phyloP scores from a whole-genome alignment of 169 alveolate genomes.

The Plasmodium gallinaceum region DNA sequence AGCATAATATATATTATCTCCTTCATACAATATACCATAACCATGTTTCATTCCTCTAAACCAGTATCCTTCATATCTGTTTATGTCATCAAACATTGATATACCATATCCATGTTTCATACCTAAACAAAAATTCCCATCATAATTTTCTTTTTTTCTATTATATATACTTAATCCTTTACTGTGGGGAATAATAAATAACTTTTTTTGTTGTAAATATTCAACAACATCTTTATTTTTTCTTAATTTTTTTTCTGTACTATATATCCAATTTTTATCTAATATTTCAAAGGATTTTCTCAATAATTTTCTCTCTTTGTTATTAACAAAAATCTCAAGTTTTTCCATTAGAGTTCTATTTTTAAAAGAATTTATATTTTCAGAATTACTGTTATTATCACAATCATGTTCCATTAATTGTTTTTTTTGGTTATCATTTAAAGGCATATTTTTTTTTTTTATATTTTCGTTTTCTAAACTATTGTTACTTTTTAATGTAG shows the following conservation, averaged over 20 bases:
- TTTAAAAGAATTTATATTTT: not conserved
- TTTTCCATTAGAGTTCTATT: constrained; percentile 27
- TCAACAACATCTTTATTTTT: constrained; percentile 64
- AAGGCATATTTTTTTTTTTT: not conserved
- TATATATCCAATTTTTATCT: constrained; percentile 53
- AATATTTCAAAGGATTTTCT: constrained; percentile 40
- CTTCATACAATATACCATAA: constrained; percentile 71
- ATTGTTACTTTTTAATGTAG: not conserved
- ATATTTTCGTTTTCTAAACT: not conserved
- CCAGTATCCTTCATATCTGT: constrained; percentile 75
- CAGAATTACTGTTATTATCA: constrained; percentile 3
- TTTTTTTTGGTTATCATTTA: not conserved
- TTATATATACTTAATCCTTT: constrained; percentile 66
- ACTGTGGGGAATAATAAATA: constrained; percentile 55
- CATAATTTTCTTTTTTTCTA: constrained; percentile 68
- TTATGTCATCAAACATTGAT: constrained; percentile 57
- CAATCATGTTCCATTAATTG: not conserved
- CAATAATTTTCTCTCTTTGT: constrained; percentile 41
- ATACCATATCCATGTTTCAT: constrained; percentile 76
- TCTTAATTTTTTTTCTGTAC: constrained; percentile 29
- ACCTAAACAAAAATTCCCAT: constrained; percentile 71
- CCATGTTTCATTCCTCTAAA: constrained; percentile 76
- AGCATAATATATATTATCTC: constrained; percentile 51
- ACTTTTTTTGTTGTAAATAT: constrained; percentile 42
- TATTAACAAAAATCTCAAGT: constrained; percentile 18